These are phyloP conservation scores for Nadsonia commutata DNA, from an alignment of 1,139 yeast genomes.

Conservation along the genomic window DNA sequence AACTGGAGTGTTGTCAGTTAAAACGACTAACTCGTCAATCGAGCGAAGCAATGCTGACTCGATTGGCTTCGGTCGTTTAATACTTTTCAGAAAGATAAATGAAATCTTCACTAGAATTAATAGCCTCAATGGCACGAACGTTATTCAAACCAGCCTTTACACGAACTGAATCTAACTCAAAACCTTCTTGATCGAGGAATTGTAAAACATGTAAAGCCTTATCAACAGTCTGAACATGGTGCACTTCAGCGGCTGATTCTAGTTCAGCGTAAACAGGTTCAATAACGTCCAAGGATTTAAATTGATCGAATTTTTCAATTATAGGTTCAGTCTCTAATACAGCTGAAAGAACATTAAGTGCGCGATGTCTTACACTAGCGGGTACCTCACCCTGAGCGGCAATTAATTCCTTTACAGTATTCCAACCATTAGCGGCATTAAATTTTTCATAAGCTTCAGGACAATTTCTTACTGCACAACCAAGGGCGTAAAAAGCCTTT, in stretches of 20 bases:
- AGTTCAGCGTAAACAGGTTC: constrained; percentile 20
- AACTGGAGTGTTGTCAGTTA: no score
- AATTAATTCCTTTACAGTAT: constrained; percentile 21
- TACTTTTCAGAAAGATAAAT: constrained; percentile 33
- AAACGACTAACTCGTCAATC: no score
- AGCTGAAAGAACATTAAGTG: constrained; percentile 38
- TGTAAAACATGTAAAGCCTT: constrained; percentile 42
- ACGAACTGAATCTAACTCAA: constrained; percentile 25
- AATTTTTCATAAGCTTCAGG: constrained; percentile 41
- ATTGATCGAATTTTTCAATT: constrained; percentile 24
- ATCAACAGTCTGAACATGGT: constrained; percentile 42
- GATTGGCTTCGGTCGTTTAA: constrained; percentile 12
- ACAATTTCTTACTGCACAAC: constrained; percentile 64
- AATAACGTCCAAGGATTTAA: constrained; percentile 32
- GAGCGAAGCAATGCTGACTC: no score
- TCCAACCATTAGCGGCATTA: constrained; percentile 51
- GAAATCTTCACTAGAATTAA: constrained; percentile 9
- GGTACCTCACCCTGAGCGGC: constrained; percentile 11
- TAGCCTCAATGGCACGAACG: constrained; percentile 3
- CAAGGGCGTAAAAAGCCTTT: constrained; percentile 66
- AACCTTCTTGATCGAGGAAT: constrained; percentile 31
- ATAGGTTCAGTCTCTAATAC: constrained; percentile 39
- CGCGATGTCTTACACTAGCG: constrained; percentile 31
- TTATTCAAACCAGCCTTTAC: constrained; percentile 11
- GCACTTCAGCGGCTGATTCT: constrained; percentile 26